phyloP scores from a whole-genome alignment of 2,329 filamentous ascomycete species.

The Metarhizium brunneum region DNA sequence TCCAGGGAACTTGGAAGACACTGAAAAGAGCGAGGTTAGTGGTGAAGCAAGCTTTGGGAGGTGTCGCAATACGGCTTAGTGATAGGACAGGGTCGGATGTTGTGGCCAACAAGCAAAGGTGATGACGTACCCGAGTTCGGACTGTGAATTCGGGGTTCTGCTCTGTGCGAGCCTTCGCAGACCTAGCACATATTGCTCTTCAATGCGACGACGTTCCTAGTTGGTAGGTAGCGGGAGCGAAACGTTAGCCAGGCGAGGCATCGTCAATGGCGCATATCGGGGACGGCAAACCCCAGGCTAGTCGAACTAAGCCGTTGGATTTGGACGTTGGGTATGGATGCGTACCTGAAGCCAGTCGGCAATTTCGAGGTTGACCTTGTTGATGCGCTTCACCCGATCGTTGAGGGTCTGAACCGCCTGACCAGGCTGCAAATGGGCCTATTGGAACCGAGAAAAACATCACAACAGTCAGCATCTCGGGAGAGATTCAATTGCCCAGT shows the following conservation, averaged over 20 bases:
- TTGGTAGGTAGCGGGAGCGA: slow-evolving; percentile 5
- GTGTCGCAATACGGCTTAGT: not conserved
- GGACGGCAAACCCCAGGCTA: not conserved
- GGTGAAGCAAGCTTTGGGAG: slow-evolving; percentile 4
- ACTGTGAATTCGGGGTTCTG: slow-evolving; percentile 63
- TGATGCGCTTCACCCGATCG: slow-evolving; percentile 81
- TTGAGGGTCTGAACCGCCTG: slow-evolving; percentile 76
- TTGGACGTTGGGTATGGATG: not conserved
- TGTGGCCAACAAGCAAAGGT: not conserved
- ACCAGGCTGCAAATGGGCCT: slow-evolving; percentile 73
- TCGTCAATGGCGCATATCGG: not conserved
- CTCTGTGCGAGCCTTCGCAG: slow-evolving; percentile 72
- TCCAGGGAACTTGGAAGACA: slow-evolving; percentile 85
- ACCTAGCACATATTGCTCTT: slow-evolving; percentile 79
- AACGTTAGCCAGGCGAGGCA: not conserved
- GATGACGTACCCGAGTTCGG: slow-evolving; percentile 74
- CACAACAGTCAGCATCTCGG: not conserved
- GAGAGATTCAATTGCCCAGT: slow-evolving; percentile 5
- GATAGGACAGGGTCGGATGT: not conserved
- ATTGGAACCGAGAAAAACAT: not conserved
- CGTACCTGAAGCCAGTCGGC: slow-evolving; percentile 94
- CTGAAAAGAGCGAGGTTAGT: slow-evolving; percentile 36
- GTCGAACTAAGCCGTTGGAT: not conserved
- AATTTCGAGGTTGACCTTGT: slow-evolving; percentile 78
- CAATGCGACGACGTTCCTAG: slow-evolving; percentile 84